Evolutionary conservation across 345 rosid species (phyloP), one percentile per base, ranked within the genome.

Genomic region (Melastoma malabathricum): DNA sequence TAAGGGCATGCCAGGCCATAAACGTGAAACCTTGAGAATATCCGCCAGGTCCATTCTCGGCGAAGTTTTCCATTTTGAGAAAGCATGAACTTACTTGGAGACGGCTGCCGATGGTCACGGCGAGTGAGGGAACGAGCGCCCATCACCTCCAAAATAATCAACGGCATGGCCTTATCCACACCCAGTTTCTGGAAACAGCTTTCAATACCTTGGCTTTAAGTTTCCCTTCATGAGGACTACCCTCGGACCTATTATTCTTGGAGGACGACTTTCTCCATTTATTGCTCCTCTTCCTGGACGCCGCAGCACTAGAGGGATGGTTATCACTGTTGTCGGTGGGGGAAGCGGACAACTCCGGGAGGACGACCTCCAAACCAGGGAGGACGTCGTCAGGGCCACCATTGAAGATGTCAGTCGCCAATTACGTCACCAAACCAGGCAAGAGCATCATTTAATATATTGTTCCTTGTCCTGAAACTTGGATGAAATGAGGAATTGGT

Each of bases 121-220:
- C 98, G 98, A 69, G 95, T 92, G 54, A 92, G 94, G 68, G 89
- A 72, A 39, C 81, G 78, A 43, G 81, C 81, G 34, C 87, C 88
- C 96, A 92, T 92, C 13, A 84, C 69, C 73, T 92, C 95, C 63
- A 92, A 69, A 56, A 92, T 92, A 61, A 86, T 72, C 1, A 97
- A 92, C 39, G 98, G 98, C 44, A 92, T 97, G 16, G 98, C 98
- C 83, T 87, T 84, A 58, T 92, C 98, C 57, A 92, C 69, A 2
- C 98, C 98, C 19, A 92, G 71, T 64, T 82, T 89, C 69, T 92
- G 96, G n/a, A n/a, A 78, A 92, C 97, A 46, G 98, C 98, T 34
- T 87, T 86, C 57, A 87, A 6, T 34, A 34, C 41, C 41, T 34
- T 34, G 12, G 12, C 41, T 12, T 34, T 34, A 12, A 1, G 41